Conservation (phyloP, 768 basidiomycete species). For the Tulasnella sp. region DNA sequence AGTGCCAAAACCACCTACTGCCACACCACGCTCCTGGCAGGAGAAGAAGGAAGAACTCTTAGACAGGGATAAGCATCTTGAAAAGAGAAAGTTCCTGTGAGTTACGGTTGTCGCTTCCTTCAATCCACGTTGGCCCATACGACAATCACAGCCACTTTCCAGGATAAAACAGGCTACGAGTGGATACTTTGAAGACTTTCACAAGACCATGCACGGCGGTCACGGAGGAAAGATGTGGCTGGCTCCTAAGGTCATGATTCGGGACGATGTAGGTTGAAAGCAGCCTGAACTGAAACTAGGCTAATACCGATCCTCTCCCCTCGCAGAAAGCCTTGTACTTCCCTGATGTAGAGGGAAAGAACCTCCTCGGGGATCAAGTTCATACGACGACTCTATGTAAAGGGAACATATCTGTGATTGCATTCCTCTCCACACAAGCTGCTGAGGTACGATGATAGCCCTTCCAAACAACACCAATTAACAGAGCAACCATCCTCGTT, state of each 20-base stretch:
- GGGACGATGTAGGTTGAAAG: constrained; percentile 61
- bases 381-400: constrained; percentile 70
- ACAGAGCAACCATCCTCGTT: neutral
- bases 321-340: constrained; percentile 85
- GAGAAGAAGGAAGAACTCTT: constrained; percentile 57
- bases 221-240: constrained; percentile 94
- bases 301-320: neutral
- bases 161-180: constrained; percentile 56
- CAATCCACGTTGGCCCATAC: neutral
- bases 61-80: constrained; percentile 56
- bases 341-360: constrained; percentile 70
- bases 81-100: constrained; percentile 42
- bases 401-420: constrained; percentile 66
- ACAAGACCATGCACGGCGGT: constrained; percentile 46
- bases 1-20: constrained; percentile 54
- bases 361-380: constrained; percentile 42
- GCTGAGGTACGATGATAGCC: constrained; percentile 55
- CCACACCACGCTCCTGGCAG: constrained; percentile 43
- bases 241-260: constrained; percentile 78
- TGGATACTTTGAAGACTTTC: constrained; percentile 83
- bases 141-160: neutral
- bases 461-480: neutral
- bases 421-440: constrained; percentile 74
- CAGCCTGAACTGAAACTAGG: too few relatives aligned
- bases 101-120: constrained; percentile 15